Conservation (phyloP, 1,284 basidiomycete species). For the Wolfiporia cocos region DNA sequence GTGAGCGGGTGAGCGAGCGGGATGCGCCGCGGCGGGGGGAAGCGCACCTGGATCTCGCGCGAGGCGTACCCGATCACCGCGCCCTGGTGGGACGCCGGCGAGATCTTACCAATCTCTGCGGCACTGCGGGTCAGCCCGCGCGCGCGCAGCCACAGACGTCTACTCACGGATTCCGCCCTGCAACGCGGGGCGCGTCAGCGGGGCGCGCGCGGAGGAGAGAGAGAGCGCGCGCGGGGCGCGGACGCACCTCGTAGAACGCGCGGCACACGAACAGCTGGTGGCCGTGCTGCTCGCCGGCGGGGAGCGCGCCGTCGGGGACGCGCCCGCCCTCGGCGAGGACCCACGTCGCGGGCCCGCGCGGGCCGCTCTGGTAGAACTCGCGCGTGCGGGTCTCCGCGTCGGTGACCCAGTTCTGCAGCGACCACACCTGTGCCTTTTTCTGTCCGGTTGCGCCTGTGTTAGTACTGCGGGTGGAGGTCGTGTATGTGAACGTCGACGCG, state of each 20-base stretch:
- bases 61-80: slow-evolving; percentile 54
- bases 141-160: too few species aligned
- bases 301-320: slow-evolving; percentile 54
- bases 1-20: slow-evolving; percentile 1
- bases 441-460: slow-evolving; percentile 17
- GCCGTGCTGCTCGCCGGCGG: slow-evolving; percentile 48
- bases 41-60: slow-evolving; percentile 50
- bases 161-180: slow-evolving; percentile 56
- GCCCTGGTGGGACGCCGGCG: slow-evolving; percentile 47
- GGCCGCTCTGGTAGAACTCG: slow-evolving; percentile 40
- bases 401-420: slow-evolving; percentile 46
- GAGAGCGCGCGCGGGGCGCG: too few species aligned
- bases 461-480: background rate
- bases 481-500: too few species aligned
- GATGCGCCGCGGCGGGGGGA: background rate
- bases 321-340: slow-evolving; percentile 48
- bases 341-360: slow-evolving; percentile 50
- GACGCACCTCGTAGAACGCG: slow-evolving; percentile 51
- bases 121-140: too few species aligned
- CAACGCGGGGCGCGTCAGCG: too few species aligned
- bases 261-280: slow-evolving; percentile 53
- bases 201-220: too few species aligned
- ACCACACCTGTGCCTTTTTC: slow-evolving; percentile 49
- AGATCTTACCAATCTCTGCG: slow-evolving; percentile 64
- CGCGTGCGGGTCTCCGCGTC: slow-evolving; percentile 50